phyloP scores from a whole-genome alignment of 2,329 filamentous ascomycete species.

The Knoxdaviesia proteae region DNA sequence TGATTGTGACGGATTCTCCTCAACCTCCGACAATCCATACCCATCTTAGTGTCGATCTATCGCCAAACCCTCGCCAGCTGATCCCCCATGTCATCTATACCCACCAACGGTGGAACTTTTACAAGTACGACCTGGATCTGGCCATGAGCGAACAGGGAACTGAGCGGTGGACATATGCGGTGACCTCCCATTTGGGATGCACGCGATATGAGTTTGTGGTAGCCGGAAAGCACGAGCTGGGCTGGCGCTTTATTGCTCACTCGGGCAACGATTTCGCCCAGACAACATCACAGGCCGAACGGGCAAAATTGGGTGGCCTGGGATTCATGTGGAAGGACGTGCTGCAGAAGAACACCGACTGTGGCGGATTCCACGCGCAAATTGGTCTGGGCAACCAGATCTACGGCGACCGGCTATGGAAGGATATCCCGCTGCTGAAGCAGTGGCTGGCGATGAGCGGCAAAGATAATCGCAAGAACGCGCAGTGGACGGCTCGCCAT shows the following conservation, averaged over 20 bases:
- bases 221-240: constrained; percentile 71
- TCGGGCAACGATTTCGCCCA: constrained; percentile 92
- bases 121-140: constrained; percentile 79
- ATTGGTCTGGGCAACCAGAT: constrained; percentile 86
- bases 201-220: constrained; percentile 97
- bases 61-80: constrained; percentile 77
- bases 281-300: constrained; percentile 68
- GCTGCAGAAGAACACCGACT: constrained; percentile 89
- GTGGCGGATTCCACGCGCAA: constrained; percentile 87
- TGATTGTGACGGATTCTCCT: constrained; percentile 75
- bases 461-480: constrained; percentile 78
- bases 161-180: constrained; percentile 89
- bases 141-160: constrained; percentile 70
- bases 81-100: constrained; percentile 64
- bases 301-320: constrained; percentile 66
- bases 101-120: constrained; percentile 89
- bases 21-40: constrained; percentile 93
- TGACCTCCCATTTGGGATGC: constrained; percentile 89
- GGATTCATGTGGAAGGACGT: constrained; percentile 99
- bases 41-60: constrained; percentile 74
- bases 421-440: constrained; percentile 78
- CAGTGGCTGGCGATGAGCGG: constrained; percentile 90
- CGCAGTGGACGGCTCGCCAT: constrained; percentile 79
- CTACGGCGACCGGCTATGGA: constrained; percentile 89
- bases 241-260: constrained; percentile 90